phyloP scores from a whole-genome alignment of 176 grass and related monocot species.

The Microstegium vimineum region DNA sequence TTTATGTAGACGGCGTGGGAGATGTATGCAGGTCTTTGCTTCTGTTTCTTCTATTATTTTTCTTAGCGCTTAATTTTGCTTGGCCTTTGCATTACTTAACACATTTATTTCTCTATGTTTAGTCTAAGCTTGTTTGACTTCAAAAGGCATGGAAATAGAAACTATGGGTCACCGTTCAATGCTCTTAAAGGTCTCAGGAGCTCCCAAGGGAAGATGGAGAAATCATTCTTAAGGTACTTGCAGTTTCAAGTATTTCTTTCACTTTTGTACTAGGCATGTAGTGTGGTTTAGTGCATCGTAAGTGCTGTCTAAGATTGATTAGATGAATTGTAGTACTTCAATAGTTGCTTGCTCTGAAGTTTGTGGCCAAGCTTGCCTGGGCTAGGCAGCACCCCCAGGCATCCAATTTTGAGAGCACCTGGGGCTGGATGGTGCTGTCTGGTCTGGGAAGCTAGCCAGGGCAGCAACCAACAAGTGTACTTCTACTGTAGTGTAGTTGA shows the following conservation, averaged over 20 bases:
- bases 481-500: not conserved
- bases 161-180: slow-evolving; percentile 82
- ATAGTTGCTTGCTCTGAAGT: slow-evolving; percentile 16
- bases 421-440: not conserved
- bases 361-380: not conserved
- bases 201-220: slow-evolving; percentile 99
- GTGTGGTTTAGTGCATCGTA: not conserved
- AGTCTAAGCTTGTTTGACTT: slow-evolving; percentile 94
- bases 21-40: slow-evolving; percentile 87
- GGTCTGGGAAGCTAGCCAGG: not conserved
- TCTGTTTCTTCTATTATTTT: slow-evolving; percentile 31
- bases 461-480: not conserved
- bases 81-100: not conserved
- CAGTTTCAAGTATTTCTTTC: not conserved
- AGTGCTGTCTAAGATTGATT: slow-evolving; percentile 15
- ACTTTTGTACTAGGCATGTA: slow-evolving; percentile 1
- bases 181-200: slow-evolving; percentile 63
- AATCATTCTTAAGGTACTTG: slow-evolving; percentile 92
- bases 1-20: slow-evolving; percentile 93
- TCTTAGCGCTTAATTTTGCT: not conserved
- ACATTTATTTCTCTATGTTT: slow-evolving; percentile 29
- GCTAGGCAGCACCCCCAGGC: not conserved
- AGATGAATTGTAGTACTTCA: slow-evolving; percentile 10
- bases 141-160: slow-evolving; percentile 86
- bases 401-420: not conserved